Evolutionary conservation across 768 basidiomycete species (phyloP).

Genomic region (Leucocoprinus leucothites): DNA sequence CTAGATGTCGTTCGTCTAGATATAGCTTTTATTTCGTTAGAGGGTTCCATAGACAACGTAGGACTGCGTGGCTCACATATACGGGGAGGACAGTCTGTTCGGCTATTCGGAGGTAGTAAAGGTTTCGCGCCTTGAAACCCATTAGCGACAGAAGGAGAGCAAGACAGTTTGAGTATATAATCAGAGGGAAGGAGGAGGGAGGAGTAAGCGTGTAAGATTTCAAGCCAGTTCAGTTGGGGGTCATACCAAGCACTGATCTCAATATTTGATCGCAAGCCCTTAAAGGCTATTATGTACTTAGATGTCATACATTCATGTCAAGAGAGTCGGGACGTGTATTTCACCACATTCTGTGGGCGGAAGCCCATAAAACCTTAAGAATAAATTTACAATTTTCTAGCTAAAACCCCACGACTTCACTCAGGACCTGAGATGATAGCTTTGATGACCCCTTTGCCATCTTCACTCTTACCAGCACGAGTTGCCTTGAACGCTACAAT

Average conservation of each 20-base stretch:
- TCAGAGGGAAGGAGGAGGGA: too few species aligned
- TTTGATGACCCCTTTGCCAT: conserved; percentile 89
- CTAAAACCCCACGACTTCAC: not conserved
- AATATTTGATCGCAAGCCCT: too few species aligned
- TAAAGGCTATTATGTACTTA: too few species aligned
- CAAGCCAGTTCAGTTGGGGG: too few species aligned
- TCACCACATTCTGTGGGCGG: too few species aligned
- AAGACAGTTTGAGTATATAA: not conserved
- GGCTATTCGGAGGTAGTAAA: conserved; percentile 81
- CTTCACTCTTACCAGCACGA: conserved; percentile 72
- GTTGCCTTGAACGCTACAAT: conserved; percentile 80
- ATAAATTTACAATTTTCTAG: too few species aligned
- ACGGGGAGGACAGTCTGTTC: conserved; percentile 71
- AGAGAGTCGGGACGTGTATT: too few species aligned
- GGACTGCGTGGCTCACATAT: conserved; percentile 46
- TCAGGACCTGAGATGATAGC: conserved; percentile 84
- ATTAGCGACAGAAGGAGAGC: conserved; percentile 31
- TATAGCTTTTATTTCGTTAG: conserved; percentile 52
- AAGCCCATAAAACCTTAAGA: too few species aligned
- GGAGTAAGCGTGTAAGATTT: too few species aligned
- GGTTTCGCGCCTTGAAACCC: conserved; percentile 71
- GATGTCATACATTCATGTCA: too few species aligned
- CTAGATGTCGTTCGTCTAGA: conserved; percentile 81
- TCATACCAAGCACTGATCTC: too few species aligned
- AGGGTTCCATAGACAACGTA: not conserved